Conservation (phyloP, 164 flowering plant species). For the Kingdonia uniflora region DNA sequence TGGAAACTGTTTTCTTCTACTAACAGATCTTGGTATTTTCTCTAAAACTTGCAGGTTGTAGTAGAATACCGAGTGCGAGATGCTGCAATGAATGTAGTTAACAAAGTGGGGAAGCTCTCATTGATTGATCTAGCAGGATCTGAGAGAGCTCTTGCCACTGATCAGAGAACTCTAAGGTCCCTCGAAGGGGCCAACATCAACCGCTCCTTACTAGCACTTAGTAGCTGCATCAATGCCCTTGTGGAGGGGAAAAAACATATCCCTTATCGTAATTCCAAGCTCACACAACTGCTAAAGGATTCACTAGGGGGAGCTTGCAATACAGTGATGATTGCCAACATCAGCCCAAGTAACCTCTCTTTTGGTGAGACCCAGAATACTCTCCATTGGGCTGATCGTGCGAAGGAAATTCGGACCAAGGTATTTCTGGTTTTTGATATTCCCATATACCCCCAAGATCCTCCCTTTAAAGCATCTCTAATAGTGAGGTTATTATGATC, state of each 20-base stretch:
- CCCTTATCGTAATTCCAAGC: conserved; percentile 84
- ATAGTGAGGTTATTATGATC: too few species aligned
- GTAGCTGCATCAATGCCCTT: conserved; percentile 94
- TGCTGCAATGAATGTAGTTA: conserved; percentile 45
- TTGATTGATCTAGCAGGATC: conserved; percentile 94
- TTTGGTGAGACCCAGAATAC: conserved; percentile 94
- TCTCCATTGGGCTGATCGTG: conserved; percentile 96
- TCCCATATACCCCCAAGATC: background rate
- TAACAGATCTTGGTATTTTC: too few species aligned
- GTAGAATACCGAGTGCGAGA: conserved; percentile 68
- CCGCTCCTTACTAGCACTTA: conserved; percentile 82
- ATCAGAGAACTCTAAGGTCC: conserved; percentile 82
- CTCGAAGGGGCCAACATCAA: conserved; percentile 94
- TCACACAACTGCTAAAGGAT: conserved; percentile 93
- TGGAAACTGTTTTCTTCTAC: too few species aligned
- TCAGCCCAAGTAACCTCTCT: conserved; percentile 80
- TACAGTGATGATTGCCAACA: conserved; percentile 93
- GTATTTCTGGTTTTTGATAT: conserved; percentile 15
- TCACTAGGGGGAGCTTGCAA: conserved; percentile 87
- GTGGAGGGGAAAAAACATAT: conserved; percentile 96
- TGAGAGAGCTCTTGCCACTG: conserved; percentile 93
- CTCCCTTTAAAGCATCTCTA: background rate
- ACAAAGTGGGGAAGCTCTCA: conserved; percentile 76
- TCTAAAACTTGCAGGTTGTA: conserved; percentile 36
- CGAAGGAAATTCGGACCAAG: conserved; percentile 86